Evolutionary conservation across 805 yeast genomes (phyloP), one percentile per base, ranked within the genome.

Genomic region (Saturnispora serradocipensis): DNA sequence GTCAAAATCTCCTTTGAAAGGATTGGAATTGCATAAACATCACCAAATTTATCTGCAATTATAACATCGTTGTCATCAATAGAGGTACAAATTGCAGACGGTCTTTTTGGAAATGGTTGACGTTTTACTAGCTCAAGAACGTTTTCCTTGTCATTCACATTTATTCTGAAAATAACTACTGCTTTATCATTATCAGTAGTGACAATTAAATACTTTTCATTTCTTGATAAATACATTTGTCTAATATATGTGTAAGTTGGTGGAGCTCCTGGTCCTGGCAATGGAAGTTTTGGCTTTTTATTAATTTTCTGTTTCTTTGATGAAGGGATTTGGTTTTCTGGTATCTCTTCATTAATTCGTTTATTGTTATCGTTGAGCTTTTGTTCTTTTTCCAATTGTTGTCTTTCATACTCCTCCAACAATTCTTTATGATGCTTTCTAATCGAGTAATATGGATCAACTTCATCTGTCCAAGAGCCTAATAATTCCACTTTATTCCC

Each of bases 1-100:
- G 49, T 49, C 2, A 69, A 65, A 1, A 75, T 59, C 0, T 60
- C 67, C 3, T 65, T 59, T 13, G 64, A 62, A 22, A 69, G 69
- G 28, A 81, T 67, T 2, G 75, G 69, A 38, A 88, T 71, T 1
- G 75, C 66, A 65, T 87, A 93, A 5, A 89, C 97, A 67, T 93
- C 99, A 46, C 99, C 99, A 64, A 91, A 93, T 70, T 93, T 93
- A 66, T 93, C 99, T 20, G 95, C 97, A 24, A 90, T 76, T 3
- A 88, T 65, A 7, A 90, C 67, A 13, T 69, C 67, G 7, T 61
- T 56, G 53, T 77, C 80, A 52, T 78, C 78, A 35, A 68, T 67
- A 34, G 84, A 74, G 0, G 81, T 68, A 7, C 87, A 72, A 18
- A 89, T 73, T 1, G 96, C 82, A 58, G 88, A 84, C n/a, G 98